These are phyloP conservation scores for Sporobolomyces pararoseus DNA, from an alignment of 768 basidiomycete species.

Conservation along the genomic window DNA sequence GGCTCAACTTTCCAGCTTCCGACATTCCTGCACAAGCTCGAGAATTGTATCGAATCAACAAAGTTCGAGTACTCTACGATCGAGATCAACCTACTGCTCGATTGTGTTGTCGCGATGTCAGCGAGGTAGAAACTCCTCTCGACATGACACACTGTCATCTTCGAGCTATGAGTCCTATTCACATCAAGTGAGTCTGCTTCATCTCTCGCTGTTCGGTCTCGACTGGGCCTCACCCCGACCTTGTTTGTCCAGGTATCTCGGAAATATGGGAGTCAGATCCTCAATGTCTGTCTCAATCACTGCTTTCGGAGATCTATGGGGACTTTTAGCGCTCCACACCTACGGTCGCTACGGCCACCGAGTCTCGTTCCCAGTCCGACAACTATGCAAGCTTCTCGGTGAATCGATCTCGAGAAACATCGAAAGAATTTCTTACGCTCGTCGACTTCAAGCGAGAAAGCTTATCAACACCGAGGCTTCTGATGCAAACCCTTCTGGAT, in stretches of 20 bases:
- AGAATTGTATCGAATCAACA: slow-evolving; percentile 68
- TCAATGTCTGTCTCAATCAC: slow-evolving; percentile 83
- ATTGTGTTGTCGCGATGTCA: slow-evolving; percentile 61
- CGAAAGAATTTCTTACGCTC: slow-evolving; percentile 72
- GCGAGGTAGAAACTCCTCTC: slow-evolving; percentile 66
- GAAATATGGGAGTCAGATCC: slow-evolving; percentile 75
- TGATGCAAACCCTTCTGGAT: slow-evolving; percentile 66
- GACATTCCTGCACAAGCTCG: slow-evolving; percentile 59
- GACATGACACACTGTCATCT: slow-evolving; percentile 81
- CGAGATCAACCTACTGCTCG: slow-evolving; percentile 68
- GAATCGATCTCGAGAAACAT: slow-evolving; percentile 76
- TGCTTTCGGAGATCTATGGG: slow-evolving; percentile 75
- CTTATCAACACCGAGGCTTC: slow-evolving; percentile 70
- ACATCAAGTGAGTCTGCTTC: slow-evolving; percentile 61
- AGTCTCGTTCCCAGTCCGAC: slow-evolving; percentile 76
- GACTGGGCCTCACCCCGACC: background rate
- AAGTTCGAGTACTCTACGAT: slow-evolving; percentile 72
- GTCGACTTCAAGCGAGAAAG: slow-evolving; percentile 69
- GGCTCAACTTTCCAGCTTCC: slow-evolving; percentile 65
- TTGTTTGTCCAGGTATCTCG: slow-evolving; percentile 57
- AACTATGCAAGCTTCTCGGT: slow-evolving; percentile 72
- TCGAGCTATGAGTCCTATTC: slow-evolving; percentile 83
- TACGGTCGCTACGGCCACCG: slow-evolving; percentile 76
- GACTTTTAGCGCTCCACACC: slow-evolving; percentile 48
- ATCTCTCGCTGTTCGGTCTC: background rate